phyloP scores from a whole-genome alignment of 768 basidiomycete genomes.

The Tricholoma furcatifolium region DNA sequence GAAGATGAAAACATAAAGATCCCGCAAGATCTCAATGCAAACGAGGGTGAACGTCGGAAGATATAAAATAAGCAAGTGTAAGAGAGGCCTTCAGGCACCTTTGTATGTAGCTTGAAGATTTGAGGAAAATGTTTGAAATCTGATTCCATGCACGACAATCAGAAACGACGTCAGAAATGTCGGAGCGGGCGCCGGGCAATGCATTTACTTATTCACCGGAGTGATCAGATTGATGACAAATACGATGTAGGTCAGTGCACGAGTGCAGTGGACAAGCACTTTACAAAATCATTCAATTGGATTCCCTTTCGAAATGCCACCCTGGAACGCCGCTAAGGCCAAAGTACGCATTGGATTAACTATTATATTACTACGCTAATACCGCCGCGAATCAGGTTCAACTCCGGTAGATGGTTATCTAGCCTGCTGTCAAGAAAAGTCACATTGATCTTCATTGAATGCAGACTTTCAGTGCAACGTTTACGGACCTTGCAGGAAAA shows the following conservation, averaged over 20 bases:
- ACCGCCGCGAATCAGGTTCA: constrained; percentile 13
- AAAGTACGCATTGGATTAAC: constrained; percentile 8
- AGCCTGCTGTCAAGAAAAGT: background rate
- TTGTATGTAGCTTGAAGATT: too few species aligned
- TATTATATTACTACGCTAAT: background rate
- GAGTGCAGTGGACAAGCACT: background rate
- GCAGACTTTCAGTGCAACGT: constrained; percentile 80
- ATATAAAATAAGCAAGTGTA: too few species aligned
- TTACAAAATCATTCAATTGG: background rate
- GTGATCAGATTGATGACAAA: too few species aligned
- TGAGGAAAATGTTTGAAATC: too few species aligned
- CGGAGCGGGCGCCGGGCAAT: too few species aligned
- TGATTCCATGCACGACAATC: too few species aligned
- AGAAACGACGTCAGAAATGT: too few species aligned
- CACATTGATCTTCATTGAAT: constrained; percentile 2
- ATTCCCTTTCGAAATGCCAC: constrained; percentile 11
- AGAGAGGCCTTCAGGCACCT: too few species aligned
- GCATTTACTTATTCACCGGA: too few species aligned
- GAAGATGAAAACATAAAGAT: constrained; percentile 3
- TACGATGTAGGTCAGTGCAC: too few species aligned
- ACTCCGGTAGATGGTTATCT: constrained; percentile 17
- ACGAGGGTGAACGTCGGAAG: too few species aligned
- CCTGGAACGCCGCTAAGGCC: constrained; percentile 21
- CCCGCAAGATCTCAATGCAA: background rate
- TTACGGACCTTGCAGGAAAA: constrained; percentile 88